Conservation (phyloP, 257 asterid species). For the Agastache rugosa region DNA sequence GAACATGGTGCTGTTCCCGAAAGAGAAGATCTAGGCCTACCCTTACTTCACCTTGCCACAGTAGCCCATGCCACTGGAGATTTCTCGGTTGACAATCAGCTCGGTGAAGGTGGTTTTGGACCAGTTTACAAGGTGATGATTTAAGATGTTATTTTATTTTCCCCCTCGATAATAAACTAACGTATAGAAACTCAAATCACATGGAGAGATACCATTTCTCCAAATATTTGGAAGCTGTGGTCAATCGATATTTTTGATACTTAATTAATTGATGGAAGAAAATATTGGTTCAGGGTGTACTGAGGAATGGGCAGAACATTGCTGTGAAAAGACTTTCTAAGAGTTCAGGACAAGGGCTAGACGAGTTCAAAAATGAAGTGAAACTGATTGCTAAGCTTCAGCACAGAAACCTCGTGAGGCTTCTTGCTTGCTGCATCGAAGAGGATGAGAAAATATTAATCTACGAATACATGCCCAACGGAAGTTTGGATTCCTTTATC, state of each 20-base stretch:
- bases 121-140: constrained; percentile 56
- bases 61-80: constrained; percentile 47
- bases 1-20: constrained; percentile 20
- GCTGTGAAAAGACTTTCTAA: constrained; percentile 55
- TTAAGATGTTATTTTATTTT: background rate
- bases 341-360: constrained; percentile 52
- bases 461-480: constrained; percentile 53
- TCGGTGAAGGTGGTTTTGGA: constrained; percentile 64
- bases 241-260: background rate
- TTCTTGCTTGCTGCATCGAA: constrained; percentile 52
- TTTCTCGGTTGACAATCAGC: constrained; percentile 44
- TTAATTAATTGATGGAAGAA: background rate
- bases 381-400: constrained; percentile 52
- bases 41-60: constrained; percentile 42
- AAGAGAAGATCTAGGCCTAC: constrained; percentile 49
- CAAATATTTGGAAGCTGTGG: no score
- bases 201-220: background rate
- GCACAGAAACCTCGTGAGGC: constrained; percentile 59
- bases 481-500: constrained; percentile 45
- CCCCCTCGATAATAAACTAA: background rate
- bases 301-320: constrained; percentile 39
- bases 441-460: constrained; percentile 48
- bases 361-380: constrained; percentile 55
- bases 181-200: background rate
- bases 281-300: constrained; percentile 42